These are phyloP conservation scores for Parathielavia appendiculata DNA, from an alignment of 495 filamentous ascomycete genomes.

Conservation along the genomic window DNA sequence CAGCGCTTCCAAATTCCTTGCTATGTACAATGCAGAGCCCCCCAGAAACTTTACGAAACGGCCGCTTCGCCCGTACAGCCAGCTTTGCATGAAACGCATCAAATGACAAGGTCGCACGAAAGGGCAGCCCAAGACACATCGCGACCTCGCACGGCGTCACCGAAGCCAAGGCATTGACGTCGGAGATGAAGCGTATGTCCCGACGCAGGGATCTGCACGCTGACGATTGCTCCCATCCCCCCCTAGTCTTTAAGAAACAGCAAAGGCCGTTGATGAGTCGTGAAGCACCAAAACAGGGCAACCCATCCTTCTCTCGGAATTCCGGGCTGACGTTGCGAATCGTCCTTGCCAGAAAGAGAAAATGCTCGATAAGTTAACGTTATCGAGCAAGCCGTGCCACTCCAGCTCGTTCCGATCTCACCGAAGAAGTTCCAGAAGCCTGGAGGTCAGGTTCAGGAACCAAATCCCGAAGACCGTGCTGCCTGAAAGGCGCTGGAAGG, in stretches of 20 bases:
- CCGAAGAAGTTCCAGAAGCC: conserved; percentile 6
- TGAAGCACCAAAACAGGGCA: conserved; percentile 4
- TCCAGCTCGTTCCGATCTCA: background rate
- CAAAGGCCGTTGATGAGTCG: background rate
- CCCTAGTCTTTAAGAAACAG: background rate
- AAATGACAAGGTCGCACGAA: conserved; percentile 21
- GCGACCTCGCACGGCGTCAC: background rate
- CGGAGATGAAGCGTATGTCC: conserved; percentile 35
- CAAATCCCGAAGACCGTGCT: background rate
- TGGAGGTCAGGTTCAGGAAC: background rate
- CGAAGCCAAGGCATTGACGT: conserved; percentile 27
- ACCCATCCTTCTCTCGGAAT: conserved; percentile 7
- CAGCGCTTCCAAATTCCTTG: background rate
- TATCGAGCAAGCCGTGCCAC: too few species aligned
- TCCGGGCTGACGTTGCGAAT: conserved; percentile 8
- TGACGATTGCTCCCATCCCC: background rate
- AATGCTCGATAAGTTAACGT: too few species aligned
- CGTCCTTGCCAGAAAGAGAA: conserved; percentile 5
- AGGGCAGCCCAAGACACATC: background rate
- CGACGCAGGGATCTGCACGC: conserved; percentile 21
- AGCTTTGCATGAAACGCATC: conserved; percentile 25
- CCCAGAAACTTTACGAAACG: too few species aligned
- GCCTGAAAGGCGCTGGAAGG: conserved; percentile 6
- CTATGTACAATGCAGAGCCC: too few species aligned
- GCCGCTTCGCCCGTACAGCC: background rate